Conservation (phyloP, 2,329 filamentous ascomycete genomes). For the Phoma herbarum region DNA sequence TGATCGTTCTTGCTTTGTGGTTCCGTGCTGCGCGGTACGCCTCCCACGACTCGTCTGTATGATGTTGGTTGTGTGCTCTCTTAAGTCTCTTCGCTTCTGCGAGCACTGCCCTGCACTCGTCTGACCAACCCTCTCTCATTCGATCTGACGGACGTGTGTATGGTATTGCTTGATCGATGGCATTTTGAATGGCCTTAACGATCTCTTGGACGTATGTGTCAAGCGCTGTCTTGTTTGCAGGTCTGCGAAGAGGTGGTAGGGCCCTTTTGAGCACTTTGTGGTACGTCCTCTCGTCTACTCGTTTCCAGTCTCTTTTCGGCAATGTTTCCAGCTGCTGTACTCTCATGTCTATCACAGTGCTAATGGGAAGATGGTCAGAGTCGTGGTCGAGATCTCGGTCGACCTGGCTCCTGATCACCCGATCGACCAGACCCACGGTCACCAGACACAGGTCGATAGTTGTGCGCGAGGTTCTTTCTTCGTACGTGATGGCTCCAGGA, state of each 20-base stretch:
- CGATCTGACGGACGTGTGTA: constrained; percentile 3
- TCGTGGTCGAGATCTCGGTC: constrained; percentile 27
- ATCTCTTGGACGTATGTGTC: constrained; percentile 22
- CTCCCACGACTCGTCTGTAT: constrained; percentile 22
- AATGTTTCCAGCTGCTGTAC: constrained; percentile 3
- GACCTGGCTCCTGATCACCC: constrained; percentile 22
- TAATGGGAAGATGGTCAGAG: constrained; percentile 35
- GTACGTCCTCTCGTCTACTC: constrained; percentile 15
- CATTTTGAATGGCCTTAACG: constrained; percentile 16
- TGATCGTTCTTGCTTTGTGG: constrained; percentile 33
- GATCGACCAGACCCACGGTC: neutral
- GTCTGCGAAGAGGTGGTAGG: constrained; percentile 22
- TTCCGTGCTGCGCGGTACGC: constrained; percentile 31
- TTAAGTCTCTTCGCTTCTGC: constrained; percentile 26
- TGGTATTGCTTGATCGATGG: constrained; percentile 19
- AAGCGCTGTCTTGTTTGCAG: constrained; percentile 18
- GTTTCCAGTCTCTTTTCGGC: constrained; percentile 17
- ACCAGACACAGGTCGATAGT: constrained; percentile 22
- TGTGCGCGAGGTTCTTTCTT: constrained; percentile 11
- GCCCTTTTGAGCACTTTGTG: constrained; percentile 18
- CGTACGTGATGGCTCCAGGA: constrained; percentile 18
- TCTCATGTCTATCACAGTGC: constrained; percentile 25
- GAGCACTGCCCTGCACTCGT: constrained; percentile 20
- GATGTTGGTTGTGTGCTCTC: constrained; percentile 11
- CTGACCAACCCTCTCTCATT: constrained; percentile 18